Base-by-base conservation (phyloP, 495 filamentous ascomycete genomes). In the Penicillium silybi region DNA sequence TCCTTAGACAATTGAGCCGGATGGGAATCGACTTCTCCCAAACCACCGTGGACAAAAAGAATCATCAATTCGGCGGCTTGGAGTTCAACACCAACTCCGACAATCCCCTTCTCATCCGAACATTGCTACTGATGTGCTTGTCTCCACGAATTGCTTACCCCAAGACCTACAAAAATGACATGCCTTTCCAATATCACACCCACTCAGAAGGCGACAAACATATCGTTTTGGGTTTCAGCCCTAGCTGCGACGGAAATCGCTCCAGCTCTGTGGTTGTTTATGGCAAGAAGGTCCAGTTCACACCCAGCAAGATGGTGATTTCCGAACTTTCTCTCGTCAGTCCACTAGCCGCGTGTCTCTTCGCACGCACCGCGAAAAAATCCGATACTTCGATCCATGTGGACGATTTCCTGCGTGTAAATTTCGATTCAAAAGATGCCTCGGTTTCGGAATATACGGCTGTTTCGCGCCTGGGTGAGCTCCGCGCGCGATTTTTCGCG, bases 81-180 rank as follows among this genome's bases (percentile, higher is more conserved):
- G 48, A 56, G 4, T 58, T 81, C 20, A 83, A 83, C 48, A 58
- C 66, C 41, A 80, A 83, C 52, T 71, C 78, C 15, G 48, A 66
- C 29, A 75, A 72, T 43, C 50, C 64, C 2, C 64, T 68, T 1
- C 69, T 83, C 23, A 71, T 83, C 45, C 80, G 80, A 53, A 72
- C 76, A 13, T 64, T 83, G 25, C 49, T 69, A 6, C 53, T 78
- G 15, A 71, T 78, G 32, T 74, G 78, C 35, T 57, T 78, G 34
- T 71, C 76, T 46, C 75, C 79, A 6, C 81, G 80, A 32, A 46
- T 83, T 7, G 77, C 74, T 4, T 58, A 73, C 20, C 70, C 76
- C 5, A 48, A 18, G 15, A 11, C 25, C 5, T 43, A 42, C n/a
- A 34, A 17, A 2, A 40, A 41, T 11, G 37, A n/a, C 37, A 16